These are phyloP conservation scores for Tolypocladium tundrense DNA, from an alignment of 2,329 filamentous ascomycete genomes.

Conservation along the genomic window DNA sequence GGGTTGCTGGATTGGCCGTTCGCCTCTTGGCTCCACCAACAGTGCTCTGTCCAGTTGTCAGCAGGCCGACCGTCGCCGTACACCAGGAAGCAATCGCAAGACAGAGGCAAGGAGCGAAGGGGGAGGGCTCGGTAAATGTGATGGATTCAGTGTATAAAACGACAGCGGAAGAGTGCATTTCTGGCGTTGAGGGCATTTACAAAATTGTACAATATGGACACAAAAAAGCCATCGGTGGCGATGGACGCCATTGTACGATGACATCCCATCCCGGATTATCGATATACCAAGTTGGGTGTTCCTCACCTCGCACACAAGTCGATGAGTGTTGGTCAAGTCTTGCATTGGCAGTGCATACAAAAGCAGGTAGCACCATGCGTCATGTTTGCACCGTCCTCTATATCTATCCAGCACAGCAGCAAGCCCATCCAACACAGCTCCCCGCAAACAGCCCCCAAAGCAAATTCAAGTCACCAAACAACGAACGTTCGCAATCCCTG, in stretches of 20 bases:
- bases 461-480: neutral
- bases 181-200: neutral
- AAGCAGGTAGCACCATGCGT: neutral
- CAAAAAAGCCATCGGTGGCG: neutral
- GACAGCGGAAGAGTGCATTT: neutral
- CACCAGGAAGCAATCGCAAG: neutral
- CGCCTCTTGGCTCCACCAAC: neutral
- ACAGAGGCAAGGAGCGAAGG: neutral
- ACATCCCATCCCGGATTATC: neutral
- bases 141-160: neutral
- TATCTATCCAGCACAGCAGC: constrained; percentile 10
- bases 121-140: neutral
- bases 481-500: neutral
- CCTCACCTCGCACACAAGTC: neutral
- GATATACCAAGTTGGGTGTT: neutral
- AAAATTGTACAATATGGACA: neutral
- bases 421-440: neutral
- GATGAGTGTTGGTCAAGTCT: neutral
- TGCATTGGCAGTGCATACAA: neutral
- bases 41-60: neutral
- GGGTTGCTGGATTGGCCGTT: neutral
- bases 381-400: constrained; percentile 12
- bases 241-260: neutral
- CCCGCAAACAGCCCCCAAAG: neutral
- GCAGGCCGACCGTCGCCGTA: neutral